phyloP scores from a whole-genome alignment of 805 yeast genomes.

The Pichia eremophila region DNA sequence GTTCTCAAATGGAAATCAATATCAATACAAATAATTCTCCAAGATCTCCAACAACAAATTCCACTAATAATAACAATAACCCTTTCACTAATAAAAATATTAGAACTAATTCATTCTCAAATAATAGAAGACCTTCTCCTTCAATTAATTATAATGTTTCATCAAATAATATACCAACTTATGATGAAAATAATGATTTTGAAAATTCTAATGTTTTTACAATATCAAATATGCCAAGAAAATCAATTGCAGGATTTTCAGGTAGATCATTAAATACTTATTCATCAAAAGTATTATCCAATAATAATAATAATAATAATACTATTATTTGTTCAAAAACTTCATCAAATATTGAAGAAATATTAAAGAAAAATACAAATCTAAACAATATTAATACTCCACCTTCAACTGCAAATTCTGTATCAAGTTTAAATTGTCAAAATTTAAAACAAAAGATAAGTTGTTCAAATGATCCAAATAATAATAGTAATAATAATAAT shows the following conservation, averaged over 20 bases:
- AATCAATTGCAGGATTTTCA: slow-evolving; percentile 11
- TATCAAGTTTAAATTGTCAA: too few relatives aligned
- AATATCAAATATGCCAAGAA: slow-evolving; percentile 11
- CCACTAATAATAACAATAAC: slow-evolving; percentile 11
- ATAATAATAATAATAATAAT: background rate
- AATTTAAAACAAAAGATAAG: too few relatives aligned
- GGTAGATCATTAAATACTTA: background rate
- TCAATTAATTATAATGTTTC: background rate
- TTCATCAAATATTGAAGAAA: slow-evolving; percentile 13
- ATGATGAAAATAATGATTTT: background rate
- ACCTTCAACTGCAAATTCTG: too few relatives aligned
- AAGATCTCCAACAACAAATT: slow-evolving; percentile 15
- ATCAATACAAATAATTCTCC: slow-evolving; percentile 6
- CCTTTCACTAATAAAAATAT: slow-evolving; percentile 5
- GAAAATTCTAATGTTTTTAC: background rate
- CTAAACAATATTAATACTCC: too few relatives aligned
- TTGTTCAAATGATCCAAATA: background rate
- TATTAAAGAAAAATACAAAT: slow-evolving; percentile 4
- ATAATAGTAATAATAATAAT: too few relatives aligned
- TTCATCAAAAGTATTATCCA: background rate
- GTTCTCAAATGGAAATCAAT: slow-evolving; percentile 2
- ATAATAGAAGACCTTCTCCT: slow-evolving; percentile 7
- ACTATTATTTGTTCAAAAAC: background rate
- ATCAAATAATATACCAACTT: background rate
- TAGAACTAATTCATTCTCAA: slow-evolving; percentile 24